A percentile compares a stretch with the other conserved stretches of the same genome.
These are phyloP conservation scores for Zychaea mexicana DNA, from an alignment of 371 early-diverging fungal genomes.

Conservation along the genomic window DNA sequence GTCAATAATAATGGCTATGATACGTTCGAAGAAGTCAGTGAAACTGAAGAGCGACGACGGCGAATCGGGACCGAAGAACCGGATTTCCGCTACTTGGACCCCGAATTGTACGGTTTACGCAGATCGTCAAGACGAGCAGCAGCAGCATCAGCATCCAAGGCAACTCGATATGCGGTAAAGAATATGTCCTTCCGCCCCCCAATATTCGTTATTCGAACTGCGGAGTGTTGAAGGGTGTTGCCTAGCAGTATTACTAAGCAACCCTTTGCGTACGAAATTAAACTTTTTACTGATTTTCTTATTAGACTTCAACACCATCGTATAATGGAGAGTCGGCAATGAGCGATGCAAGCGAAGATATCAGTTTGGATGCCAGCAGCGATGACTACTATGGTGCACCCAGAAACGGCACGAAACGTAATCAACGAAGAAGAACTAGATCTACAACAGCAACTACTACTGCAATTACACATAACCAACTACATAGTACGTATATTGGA, in stretches of 20 bases:
- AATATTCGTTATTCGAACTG: no score
- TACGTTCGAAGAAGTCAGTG: constrained; percentile 27
- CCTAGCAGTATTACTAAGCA: background rate
- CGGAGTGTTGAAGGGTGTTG: no score
- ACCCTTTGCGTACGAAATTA: no score
- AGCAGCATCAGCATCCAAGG: background rate
- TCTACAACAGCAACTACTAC: background rate
- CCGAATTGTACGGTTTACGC: constrained; percentile 36
- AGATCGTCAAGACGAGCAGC: constrained; percentile 27
- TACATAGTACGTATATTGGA: background rate
- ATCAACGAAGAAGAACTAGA: background rate
- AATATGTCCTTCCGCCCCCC: no score
- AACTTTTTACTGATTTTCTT: no score
- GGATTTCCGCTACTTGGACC: constrained; percentile 27
- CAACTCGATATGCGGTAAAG: constrained; percentile 6
- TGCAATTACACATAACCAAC: no score
- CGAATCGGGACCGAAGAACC: constrained; percentile 1
- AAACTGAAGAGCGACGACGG: constrained; percentile 19
- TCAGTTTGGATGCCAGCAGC: constrained; percentile 17
- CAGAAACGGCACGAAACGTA: constrained; percentile 4
- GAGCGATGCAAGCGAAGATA: constrained; percentile 8
- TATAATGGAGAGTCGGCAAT: constrained; percentile 8
- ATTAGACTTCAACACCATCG: background rate
- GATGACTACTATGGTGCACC: constrained; percentile 26
- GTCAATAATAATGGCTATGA: constrained; percentile 8